Base-by-base conservation (phyloP, 2,329 filamentous ascomycete species). In the Arachnomyces sp. region DNA sequence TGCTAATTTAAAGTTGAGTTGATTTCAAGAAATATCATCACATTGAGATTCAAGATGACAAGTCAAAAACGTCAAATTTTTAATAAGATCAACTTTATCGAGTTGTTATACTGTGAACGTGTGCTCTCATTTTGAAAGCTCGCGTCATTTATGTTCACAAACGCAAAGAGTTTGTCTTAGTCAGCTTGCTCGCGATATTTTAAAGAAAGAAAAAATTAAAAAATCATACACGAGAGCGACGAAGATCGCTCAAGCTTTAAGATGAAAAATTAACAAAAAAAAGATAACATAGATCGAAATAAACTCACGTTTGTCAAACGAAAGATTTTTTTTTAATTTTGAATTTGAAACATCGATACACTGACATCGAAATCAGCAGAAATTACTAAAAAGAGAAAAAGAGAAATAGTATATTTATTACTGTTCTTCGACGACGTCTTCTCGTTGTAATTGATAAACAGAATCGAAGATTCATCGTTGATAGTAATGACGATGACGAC, bases 371-470 rank as follows among this genome's bases (percentile, higher is more conserved):
- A 30, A 7, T 13, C 15, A 16, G 35, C n/a, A n/a, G n/a, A n/a
- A n/a, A n/a, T n/a, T n/a, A n/a, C n/a, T n/a, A 28, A 37, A 13
- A 30, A 15, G 35, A 16, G 30, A 15, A 35, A 12, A 13, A 3
- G 25, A 14, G n/a, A 17, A 7, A 37, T 40, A 43, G 17, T 28
- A 25, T 15, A 12, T 7, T 38, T 15, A 13, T 33, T 34, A n/a
- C n/a, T n/a, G n/a, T n/a, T n/a, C 8, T 17, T 11, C 14, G 17
- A 20, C 9, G 16, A 32, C 4, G 31, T 39, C 29, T 39, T 37
- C n/a, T 13, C 17, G 28, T 40, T 43, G 18, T 39, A 43, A 32
- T 43, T 43, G 3, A 13, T 35, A 36, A 43, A 30, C 18, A 43
- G 30, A 28, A 43, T 17, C 7, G 36, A 28, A 18, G 36, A 36